Evolutionary conservation across 768 basidiomycete species (phyloP).

Genomic region (Clitopilus hobsonii): DNA sequence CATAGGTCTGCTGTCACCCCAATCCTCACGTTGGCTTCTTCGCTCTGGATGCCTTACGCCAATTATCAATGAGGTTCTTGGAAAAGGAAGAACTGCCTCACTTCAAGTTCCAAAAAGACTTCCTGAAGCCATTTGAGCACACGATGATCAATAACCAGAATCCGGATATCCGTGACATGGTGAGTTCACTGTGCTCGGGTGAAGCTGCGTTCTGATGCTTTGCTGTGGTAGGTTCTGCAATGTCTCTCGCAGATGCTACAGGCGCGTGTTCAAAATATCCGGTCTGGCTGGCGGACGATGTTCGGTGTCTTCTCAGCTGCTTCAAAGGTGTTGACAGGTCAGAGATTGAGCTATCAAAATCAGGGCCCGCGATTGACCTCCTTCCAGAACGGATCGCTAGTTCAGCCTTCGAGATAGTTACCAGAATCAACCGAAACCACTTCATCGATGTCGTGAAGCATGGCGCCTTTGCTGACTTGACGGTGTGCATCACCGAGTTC

Average conservation of each 20-base stretch:
- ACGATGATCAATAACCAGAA: constrained; percentile 97
- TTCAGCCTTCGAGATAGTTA: constrained; percentile 95
- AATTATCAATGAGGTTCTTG: constrained; percentile 96
- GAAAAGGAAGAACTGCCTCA: constrained; percentile 98
- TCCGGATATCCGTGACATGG: constrained; percentile 96
- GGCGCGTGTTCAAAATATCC: constrained; percentile 88
- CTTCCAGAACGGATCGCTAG: constrained; percentile 88
- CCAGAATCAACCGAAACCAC: constrained; percentile 84
- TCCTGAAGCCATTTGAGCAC: constrained; percentile 95
- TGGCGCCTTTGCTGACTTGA: constrained; percentile 93
- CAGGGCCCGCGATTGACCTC: too few species aligned
- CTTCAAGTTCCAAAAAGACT: constrained; percentile 99
- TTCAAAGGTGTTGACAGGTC: constrained; percentile 86
- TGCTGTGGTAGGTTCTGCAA: constrained; percentile 71
- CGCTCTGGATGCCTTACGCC: constrained; percentile 92
- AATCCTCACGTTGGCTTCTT: constrained; percentile 97
- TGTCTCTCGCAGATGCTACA: constrained; percentile 99
- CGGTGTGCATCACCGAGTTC: constrained; percentile 97
- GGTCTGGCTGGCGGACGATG: constrained; percentile 99
- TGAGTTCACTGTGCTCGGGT: constrained; percentile 29
- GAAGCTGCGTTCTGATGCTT: too few species aligned
- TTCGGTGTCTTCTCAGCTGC: constrained; percentile 98
- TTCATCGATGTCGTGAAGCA: constrained; percentile 88
- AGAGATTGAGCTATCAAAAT: constrained; percentile 11
- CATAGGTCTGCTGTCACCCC: constrained; percentile 95